Conservation (phyloP, 371 early-diverging fungal species). For the Mucor sp. region DNA sequence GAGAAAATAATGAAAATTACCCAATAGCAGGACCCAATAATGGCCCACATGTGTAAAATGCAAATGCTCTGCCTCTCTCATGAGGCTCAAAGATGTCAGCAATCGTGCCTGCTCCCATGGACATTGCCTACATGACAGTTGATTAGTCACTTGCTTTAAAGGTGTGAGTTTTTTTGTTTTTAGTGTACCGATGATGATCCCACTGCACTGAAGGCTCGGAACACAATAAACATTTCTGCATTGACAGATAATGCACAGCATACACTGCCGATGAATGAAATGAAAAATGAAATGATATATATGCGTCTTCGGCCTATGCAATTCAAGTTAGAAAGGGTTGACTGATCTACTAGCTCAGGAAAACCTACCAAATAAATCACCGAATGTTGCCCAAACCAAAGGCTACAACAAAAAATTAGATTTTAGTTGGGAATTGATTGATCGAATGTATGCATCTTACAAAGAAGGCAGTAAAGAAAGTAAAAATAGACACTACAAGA, state of each 20-base stretch:
- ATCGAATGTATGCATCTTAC: slow-evolving; percentile 13
- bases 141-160: background rate
- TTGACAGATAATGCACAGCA: slow-evolving; percentile 47
- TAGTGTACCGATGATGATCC: slow-evolving; percentile 38
- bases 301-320: slow-evolving; percentile 38
- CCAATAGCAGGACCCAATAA: slow-evolving; percentile 41
- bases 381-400: slow-evolving; percentile 40
- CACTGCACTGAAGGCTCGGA: slow-evolving; percentile 40
- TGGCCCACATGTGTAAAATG: slow-evolving; percentile 41
- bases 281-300: slow-evolving; percentile 41
- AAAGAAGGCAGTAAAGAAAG: slow-evolving; percentile 38
- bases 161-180: background rate
- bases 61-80: slow-evolving; percentile 45
- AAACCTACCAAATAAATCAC: slow-evolving; percentile 30
- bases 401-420: slow-evolving; percentile 21
- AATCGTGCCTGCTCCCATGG: slow-evolving; percentile 50
- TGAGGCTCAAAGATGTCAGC: slow-evolving; percentile 43
- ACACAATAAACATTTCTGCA: slow-evolving; percentile 41
- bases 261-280: slow-evolving; percentile 30
- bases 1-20: slow-evolving; percentile 2
- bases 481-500: slow-evolving; percentile 30
- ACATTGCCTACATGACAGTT: slow-evolving; percentile 33
- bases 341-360: no score
- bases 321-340: background rate
- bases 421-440: background rate